Evolutionary conservation across 768 basidiomycete genomes (phyloP).

Genomic region (Chiua virens): DNA sequence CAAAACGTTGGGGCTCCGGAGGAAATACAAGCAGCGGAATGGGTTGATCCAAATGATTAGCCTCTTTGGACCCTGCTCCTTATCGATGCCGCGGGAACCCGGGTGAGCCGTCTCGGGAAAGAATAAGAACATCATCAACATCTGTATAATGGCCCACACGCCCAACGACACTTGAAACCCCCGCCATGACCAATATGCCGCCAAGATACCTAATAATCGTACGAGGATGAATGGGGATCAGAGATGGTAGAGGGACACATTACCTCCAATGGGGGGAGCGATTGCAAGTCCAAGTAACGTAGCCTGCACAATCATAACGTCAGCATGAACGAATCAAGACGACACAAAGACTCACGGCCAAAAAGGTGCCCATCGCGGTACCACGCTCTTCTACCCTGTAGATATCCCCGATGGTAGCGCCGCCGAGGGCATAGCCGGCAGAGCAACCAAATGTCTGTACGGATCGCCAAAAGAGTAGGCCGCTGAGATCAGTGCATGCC

Average conservation of each 20-base stretch:
- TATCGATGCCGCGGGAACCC: conserved; percentile 53
- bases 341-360: conserved; percentile 39
- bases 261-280: conserved; percentile 60
- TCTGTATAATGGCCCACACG: conserved; percentile 37
- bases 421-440: conserved; percentile 53
- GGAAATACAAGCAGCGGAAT: conserved; percentile 46
- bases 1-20: conserved; percentile 61
- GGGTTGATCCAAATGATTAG: conserved; percentile 58
- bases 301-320: conserved; percentile 29
- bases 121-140: conserved; percentile 41
- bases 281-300: conserved; percentile 58
- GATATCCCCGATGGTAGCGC: conserved; percentile 65
- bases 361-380: conserved; percentile 58
- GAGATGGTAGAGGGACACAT: neutral
- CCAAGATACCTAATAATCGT: conserved; percentile 38
- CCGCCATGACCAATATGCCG: conserved; percentile 69
- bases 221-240: neutral
- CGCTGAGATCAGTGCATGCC: conserved; percentile 38
- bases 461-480: conserved; percentile 59
- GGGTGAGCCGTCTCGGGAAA: conserved; percentile 75
- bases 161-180: conserved; percentile 51
- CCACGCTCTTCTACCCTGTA: conserved; percentile 64
- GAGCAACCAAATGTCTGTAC: conserved; percentile 67
- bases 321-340: neutral
- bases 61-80: conserved; percentile 25